Conservation (phyloP, 1,139 yeast species). For the Taphrina deformans region DNA sequence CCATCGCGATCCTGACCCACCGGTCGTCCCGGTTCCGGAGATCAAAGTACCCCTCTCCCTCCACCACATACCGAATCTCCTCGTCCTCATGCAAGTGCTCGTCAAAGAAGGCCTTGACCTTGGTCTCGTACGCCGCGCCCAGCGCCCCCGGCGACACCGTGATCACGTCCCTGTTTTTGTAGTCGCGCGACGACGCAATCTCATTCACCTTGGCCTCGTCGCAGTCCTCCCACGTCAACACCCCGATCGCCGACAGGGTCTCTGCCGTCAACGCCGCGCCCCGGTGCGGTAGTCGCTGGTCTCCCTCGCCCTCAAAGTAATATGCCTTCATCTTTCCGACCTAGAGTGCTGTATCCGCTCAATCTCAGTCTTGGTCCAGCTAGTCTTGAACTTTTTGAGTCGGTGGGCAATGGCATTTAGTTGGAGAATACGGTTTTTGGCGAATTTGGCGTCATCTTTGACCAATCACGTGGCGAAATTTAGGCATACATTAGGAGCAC, state of each 20-base stretch:
- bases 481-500: not conserved
- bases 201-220: slow-evolving; percentile 60
- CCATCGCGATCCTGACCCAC: slow-evolving; percentile 77
- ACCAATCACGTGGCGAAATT: not conserved
- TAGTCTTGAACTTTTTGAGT: too few relatives aligned
- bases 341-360: too few relatives aligned
- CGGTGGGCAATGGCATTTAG: too few relatives aligned
- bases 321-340: slow-evolving; percentile 19
- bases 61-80: slow-evolving; percentile 85
- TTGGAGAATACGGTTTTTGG: too few relatives aligned
- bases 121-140: slow-evolving; percentile 62
- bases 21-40: slow-evolving; percentile 65
- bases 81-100: slow-evolving; percentile 97
- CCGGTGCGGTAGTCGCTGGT: slow-evolving; percentile 29
- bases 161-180: slow-evolving; percentile 77
- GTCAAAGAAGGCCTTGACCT: slow-evolving; percentile 68
- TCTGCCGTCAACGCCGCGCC: slow-evolving; percentile 58
- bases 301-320: slow-evolving; percentile 32
- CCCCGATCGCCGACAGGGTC: slow-evolving; percentile 64
- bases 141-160: slow-evolving; percentile 61
- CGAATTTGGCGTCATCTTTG: not conserved
- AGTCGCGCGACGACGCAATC: slow-evolving; percentile 67
- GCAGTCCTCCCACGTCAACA: slow-evolving; percentile 57
- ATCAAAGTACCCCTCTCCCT: slow-evolving; percentile 91
- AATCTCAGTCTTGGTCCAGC: too few relatives aligned